Evolutionary conservation across 139 green algal species (phyloP).

Genomic region (Chlamydomonas incerta): DNA sequence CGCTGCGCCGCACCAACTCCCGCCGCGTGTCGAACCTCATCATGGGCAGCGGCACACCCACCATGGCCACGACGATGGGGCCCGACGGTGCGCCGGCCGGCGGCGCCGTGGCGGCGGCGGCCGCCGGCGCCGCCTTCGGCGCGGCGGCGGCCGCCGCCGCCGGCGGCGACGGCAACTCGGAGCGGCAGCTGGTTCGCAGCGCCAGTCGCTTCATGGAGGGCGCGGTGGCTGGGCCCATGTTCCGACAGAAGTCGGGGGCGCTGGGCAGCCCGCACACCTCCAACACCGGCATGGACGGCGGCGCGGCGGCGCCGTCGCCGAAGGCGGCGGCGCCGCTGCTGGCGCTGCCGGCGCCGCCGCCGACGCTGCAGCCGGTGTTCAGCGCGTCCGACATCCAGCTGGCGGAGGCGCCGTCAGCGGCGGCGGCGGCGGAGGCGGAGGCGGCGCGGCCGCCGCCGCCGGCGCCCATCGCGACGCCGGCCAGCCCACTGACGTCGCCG

Average conservation of each 20-base stretch:
- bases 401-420: too few species aligned
- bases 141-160: background rate
- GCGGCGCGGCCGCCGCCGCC: background rate
- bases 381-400: too few species aligned
- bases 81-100: too few species aligned
- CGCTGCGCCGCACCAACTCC: background rate
- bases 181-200: background rate
- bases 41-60: too few species aligned
- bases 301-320: too few species aligned
- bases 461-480: background rate
- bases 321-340: too few species aligned
- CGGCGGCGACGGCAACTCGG: background rate
- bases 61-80: background rate
- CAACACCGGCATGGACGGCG: too few species aligned
- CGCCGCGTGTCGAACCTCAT: background rate
- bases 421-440: too few species aligned
- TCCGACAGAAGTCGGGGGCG: too few species aligned
- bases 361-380: background rate
- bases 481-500: too few species aligned
- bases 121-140: background rate
- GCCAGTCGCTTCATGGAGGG: slow-evolving; percentile 20
- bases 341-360: background rate
- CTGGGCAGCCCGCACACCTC: too few species aligned
- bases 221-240: slow-evolving; percentile 5
- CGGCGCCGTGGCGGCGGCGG: background rate